Conservation (phyloP, 2,329 filamentous ascomycete genomes). For the Coniochaeta pulveracea region DNA sequence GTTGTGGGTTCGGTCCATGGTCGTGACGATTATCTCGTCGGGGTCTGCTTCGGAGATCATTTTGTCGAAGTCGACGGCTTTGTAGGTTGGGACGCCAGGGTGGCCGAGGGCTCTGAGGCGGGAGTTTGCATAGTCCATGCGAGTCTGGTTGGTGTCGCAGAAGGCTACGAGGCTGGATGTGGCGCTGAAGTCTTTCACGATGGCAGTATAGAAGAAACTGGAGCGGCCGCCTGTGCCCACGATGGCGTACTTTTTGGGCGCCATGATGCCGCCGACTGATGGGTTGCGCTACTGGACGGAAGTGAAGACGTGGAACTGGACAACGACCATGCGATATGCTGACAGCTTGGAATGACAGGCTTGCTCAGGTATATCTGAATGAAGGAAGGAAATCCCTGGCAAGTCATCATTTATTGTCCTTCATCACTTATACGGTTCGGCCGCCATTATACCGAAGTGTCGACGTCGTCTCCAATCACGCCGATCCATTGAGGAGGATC, state of each 20-base stretch:
- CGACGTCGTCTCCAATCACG: no score
- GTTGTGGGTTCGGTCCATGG: constrained; percentile 51
- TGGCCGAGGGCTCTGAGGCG: constrained; percentile 34
- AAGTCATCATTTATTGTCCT: no score
- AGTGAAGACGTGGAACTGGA: no score
- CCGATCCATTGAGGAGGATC: no score
- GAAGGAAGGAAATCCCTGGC: no score
- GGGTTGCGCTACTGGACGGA: neutral
- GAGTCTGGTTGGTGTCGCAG: constrained; percentile 50
- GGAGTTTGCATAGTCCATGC: constrained; percentile 43
- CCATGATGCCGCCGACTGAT: neutral
- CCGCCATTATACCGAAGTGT: no score
- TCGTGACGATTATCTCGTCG: constrained; percentile 51
- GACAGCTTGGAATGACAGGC: no score
- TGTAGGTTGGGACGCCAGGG: constrained; percentile 37
- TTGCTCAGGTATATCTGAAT: no score
- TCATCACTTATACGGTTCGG: no score
- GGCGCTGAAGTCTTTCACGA: constrained; percentile 36
- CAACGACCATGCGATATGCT: no score
- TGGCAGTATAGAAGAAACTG: constrained; percentile 50
- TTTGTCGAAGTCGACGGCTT: constrained; percentile 40
- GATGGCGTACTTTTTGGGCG: constrained; percentile 30
- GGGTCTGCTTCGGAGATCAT: constrained; percentile 46
- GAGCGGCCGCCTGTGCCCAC: constrained; percentile 48
- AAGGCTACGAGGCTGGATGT: constrained; percentile 42